Evolutionary conservation across 371 early-diverging fungal species (phyloP).

Genomic region (Mortierella sp.): DNA sequence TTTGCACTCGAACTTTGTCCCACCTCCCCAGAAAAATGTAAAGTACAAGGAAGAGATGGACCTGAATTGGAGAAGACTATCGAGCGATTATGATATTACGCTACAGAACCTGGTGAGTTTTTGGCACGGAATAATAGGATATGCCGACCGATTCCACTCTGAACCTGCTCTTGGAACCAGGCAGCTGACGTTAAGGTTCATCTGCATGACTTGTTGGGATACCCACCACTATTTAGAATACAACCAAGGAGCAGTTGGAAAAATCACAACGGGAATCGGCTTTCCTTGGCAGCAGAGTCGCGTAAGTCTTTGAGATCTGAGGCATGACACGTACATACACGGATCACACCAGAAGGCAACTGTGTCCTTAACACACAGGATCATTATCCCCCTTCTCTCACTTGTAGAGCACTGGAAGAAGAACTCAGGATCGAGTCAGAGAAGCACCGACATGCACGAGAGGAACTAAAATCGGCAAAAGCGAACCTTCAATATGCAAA

Average conservation of each 20-base stretch:
- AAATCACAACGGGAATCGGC: slow-evolving; percentile 34
- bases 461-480: slow-evolving; percentile 44
- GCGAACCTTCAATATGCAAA: slow-evolving; percentile 48
- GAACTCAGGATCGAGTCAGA: slow-evolving; percentile 37
- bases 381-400: not conserved
- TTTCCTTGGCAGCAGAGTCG: slow-evolving; percentile 20
- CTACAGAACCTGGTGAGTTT: slow-evolving; percentile 38
- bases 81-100: slow-evolving; percentile 31
- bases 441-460: slow-evolving; percentile 40
- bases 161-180: not conserved
- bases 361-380: too few species aligned
- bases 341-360: too few species aligned
- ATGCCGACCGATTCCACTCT: not conserved
- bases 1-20: not conserved
- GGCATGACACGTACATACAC: too few species aligned
- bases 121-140: not conserved
- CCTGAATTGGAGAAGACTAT: slow-evolving; percentile 43
- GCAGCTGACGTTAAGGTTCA: too few species aligned
- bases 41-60: slow-evolving; percentile 51
- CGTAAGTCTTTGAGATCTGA: too few species aligned
- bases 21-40: slow-evolving; percentile 23
- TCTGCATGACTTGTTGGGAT: not conserved
- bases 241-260: slow-evolving; percentile 32
- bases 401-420: slow-evolving; percentile 29
- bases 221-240: slow-evolving; percentile 1